phyloP scores from a whole-genome alignment of 75 land plant genomes.

The Sequoia sempervirens region DNA sequence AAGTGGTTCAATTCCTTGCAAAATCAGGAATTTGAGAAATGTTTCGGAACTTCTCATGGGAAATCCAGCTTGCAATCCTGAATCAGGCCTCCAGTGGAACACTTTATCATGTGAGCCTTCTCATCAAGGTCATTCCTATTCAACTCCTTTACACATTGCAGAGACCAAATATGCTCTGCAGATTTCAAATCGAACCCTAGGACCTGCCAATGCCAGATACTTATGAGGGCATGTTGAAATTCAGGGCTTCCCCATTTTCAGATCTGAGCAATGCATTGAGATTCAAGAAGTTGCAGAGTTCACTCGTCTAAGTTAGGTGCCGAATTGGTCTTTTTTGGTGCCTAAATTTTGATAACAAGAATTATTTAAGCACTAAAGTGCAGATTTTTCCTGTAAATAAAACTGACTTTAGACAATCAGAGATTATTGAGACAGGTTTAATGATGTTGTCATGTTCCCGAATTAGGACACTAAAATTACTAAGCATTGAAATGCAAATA shows the following conservation, averaged over 20 bases:
- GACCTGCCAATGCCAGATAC: slow-evolving; percentile 58
- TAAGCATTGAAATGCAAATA: no score
- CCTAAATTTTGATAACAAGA: slow-evolving; percentile 34
- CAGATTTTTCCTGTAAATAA: slow-evolving; percentile 47
- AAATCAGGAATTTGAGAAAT: slow-evolving; percentile 37
- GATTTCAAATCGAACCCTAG: slow-evolving; percentile 44
- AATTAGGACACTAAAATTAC: no score
- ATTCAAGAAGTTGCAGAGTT: slow-evolving; percentile 39
- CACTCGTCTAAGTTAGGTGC: slow-evolving; percentile 22
- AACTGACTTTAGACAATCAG: slow-evolving; percentile 35
- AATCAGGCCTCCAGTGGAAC: slow-evolving; percentile 13
- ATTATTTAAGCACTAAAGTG: slow-evolving; percentile 47
- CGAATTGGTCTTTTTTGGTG: slow-evolving; percentile 45
- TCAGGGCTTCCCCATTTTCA: slow-evolving; percentile 48
- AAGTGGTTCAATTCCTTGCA: slow-evolving; percentile 48
- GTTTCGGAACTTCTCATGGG: slow-evolving; percentile 48
- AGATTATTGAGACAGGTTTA: slow-evolving; percentile 45
- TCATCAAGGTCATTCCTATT: slow-evolving; percentile 7
- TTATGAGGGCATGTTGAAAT: slow-evolving; percentile 48
- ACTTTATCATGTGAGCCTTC: slow-evolving; percentile 33
- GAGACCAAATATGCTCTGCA: slow-evolving; percentile 26
- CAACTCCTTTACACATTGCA: slow-evolving; percentile 47
- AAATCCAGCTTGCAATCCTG: slow-evolving; percentile 37
- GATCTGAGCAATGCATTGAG: slow-evolving; percentile 31
- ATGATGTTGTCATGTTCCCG: no score